These are phyloP conservation scores for Talaromyces sp. DNA, from an alignment of 2,329 filamentous ascomycete species.

Conservation along the genomic window DNA sequence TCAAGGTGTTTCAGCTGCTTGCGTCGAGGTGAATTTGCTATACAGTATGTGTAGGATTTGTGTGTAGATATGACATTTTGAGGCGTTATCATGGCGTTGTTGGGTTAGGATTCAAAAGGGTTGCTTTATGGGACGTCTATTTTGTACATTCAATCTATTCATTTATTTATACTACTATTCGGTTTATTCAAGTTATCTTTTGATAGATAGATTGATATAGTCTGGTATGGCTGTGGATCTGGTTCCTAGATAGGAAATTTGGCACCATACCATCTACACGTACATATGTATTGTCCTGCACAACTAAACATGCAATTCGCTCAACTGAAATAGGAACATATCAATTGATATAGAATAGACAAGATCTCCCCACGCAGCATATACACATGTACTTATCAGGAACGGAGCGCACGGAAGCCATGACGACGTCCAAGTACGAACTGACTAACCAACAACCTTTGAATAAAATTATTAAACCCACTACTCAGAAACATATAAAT, in stretches of 20 bases:
- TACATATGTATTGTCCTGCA: no score
- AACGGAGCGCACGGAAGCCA: no score
- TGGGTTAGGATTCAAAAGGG: background rate
- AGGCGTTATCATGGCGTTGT: background rate
- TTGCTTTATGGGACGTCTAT: background rate
- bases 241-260: background rate
- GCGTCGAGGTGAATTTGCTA: background rate
- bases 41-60: no score
- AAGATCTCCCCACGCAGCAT: no score
- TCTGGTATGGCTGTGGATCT: background rate
- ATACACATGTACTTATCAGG: background rate
- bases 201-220: background rate
- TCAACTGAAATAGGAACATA: no score
- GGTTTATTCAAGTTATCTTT: background rate
- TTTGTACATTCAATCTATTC: background rate
- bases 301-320: no score
- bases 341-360: background rate
- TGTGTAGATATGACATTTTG: background rate
- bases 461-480: no score
- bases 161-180: no score
- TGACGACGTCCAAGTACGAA: no score
- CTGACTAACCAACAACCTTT: no score
- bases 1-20: conserved; percentile 29
- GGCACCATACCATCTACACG: no score
- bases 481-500: background rate